These are phyloP conservation scores for Silene uniflora DNA, from an alignment of 148 eudicot species.

Conservation along the genomic window DNA sequence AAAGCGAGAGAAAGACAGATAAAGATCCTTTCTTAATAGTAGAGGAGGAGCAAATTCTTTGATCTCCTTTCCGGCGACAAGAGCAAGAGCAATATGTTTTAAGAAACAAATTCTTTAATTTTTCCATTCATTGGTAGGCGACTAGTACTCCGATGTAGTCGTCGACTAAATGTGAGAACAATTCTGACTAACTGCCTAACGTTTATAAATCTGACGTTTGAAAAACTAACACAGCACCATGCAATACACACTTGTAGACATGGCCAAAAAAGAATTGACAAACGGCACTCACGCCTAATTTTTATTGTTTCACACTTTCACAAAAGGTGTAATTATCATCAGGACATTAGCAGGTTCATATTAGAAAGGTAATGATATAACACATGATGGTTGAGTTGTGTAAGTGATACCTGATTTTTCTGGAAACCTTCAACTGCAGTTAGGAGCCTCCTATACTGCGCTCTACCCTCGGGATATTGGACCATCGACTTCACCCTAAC, in stretches of 20 bases:
- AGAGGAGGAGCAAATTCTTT: too few relatives aligned
- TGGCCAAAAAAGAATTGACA: not conserved
- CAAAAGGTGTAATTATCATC: too few relatives aligned
- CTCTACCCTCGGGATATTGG: conserved; percentile 55
- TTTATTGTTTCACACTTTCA: too few relatives aligned
- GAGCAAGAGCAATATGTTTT: not conserved
- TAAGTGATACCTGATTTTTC: conserved; percentile 40
- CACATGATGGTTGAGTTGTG: not conserved
- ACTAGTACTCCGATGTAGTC: too few relatives aligned
- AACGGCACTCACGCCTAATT: too few relatives aligned
- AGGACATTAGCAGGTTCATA: not conserved
- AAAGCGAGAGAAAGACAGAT: too few relatives aligned
- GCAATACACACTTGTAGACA: not conserved
- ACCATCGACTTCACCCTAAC: conserved; percentile 67
- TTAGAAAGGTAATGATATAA: not conserved
- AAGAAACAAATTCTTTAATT: not conserved
- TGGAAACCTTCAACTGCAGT: conserved; percentile 43
- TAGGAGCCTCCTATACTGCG: conserved; percentile 58
- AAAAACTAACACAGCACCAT: not conserved
- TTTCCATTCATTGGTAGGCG: not conserved
- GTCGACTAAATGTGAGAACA: too few relatives aligned
- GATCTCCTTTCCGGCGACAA: too few relatives aligned
- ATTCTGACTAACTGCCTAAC: too few relatives aligned
- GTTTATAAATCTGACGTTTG: not conserved
- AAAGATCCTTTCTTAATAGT: too few relatives aligned